A percentile compares a stretch with the other conserved stretches of the same genome.
Evolutionary conservation across 495 filamentous ascomycete species (phyloP).

Genomic region (Penicillium antarcticum): DNA sequence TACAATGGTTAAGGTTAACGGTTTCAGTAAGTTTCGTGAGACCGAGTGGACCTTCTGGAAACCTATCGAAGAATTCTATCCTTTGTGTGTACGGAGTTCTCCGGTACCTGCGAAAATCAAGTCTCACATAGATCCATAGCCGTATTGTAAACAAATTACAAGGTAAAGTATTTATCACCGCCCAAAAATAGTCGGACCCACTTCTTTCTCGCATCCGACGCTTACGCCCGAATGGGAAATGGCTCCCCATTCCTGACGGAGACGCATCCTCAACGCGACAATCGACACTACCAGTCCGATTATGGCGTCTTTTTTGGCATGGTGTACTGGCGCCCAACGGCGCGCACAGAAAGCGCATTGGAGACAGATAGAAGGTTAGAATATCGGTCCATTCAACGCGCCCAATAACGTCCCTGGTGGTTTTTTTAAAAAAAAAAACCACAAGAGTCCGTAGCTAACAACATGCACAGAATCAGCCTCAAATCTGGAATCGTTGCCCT

Average conservation of each 20-base stretch:
- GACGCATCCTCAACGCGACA: background rate
- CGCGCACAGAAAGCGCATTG: background rate
- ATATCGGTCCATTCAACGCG: too few relatives aligned
- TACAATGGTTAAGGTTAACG: too few relatives aligned
- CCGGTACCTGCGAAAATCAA: too few relatives aligned
- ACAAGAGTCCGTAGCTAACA: too few relatives aligned
- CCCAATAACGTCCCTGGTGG: too few relatives aligned
- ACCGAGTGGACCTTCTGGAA: too few relatives aligned
- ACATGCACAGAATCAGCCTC: conserved; percentile 22
- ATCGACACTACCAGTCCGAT: background rate
- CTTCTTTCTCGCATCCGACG: background rate
- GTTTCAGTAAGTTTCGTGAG: too few relatives aligned
- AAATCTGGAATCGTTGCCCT: conserved; percentile 28
- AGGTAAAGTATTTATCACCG: background rate
- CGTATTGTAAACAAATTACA: too few relatives aligned
- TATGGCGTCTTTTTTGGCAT: background rate
- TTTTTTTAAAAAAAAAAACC: too few relatives aligned
- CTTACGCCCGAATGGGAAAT: background rate
- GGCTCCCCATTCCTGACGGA: background rate
- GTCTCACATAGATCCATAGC: too few relatives aligned
- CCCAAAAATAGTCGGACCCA: background rate
- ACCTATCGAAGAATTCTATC: too few relatives aligned
- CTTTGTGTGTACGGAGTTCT: too few relatives aligned
- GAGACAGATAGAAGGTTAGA: conserved; percentile 4
- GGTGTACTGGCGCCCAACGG: conserved; percentile 1